Evolutionary conservation across 2,329 filamentous ascomycete species (phyloP), one percentile per base, ranked within the genome.

Genomic region (Alternaria sp.): DNA sequence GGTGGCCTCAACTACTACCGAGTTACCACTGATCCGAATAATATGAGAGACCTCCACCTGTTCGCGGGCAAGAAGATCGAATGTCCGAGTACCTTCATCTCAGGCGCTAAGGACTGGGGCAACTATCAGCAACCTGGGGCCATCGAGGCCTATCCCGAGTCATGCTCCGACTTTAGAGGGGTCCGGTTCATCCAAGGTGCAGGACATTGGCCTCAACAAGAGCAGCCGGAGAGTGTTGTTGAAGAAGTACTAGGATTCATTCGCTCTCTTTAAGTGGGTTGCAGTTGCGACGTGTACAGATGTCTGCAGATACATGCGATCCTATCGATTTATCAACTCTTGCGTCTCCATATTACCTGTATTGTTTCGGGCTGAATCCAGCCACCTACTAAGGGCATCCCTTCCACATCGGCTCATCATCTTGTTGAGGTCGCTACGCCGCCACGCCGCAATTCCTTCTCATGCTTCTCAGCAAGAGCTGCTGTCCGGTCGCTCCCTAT

Each of bases 181-280:
- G 75, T 80, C 34, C 83, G 72, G 51, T 77, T 88, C 18, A 78
- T 91, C 12, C 83, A 88, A 16, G 83, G 83, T 0, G 88, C 88
- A 5, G 89, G 89, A 0, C 89, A 91, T 78, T 91, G 89, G 89
- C 84, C 89, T 36, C 88, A 89, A 70, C 87, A 91, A 75, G 88
- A 91, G 73, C 81, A 87, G 71, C 84, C 87, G 1, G 82, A 85
- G 65, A 81, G 78, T 54, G 86, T 88, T 8, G 78, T 81, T 0
- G 71, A 81, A 53, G 80, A 81, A 57, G 78, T 88, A 39, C 59
- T 83, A 62, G 73, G 70, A 9, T 84, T 88, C 62, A 53, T 77
- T 11, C n/a, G 48, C 3, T 28, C 38, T 24, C 38, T 74, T 28
- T 73, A 49, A 65, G 18, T 20, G 16, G 14, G 16, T 20, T 14